Conservation (phyloP, 306 rosid species). For the Cicer judaicum region DNA sequence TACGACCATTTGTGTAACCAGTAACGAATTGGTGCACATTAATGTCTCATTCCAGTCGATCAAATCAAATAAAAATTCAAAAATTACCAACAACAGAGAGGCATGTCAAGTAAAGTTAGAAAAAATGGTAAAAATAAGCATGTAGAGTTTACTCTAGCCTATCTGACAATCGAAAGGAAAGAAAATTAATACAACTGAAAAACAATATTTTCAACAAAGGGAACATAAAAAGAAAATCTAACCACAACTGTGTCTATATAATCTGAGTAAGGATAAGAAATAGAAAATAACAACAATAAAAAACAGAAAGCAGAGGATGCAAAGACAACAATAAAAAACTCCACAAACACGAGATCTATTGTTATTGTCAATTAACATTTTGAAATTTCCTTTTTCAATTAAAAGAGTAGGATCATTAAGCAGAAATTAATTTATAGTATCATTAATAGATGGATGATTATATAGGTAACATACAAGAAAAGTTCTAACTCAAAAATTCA, state of each 20-base stretch:
- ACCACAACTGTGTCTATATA: neutral
- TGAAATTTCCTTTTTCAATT: no score
- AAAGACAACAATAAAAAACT: constrained; percentile 15
- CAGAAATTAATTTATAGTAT: no score
- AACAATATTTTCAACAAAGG: neutral
- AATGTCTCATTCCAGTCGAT: constrained; percentile 66
- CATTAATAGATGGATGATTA: no score
- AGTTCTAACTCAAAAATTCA: no score
- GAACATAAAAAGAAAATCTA: neutral
- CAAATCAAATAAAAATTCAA: constrained; percentile 18
- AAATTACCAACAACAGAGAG: constrained; percentile 1
- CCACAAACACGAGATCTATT: no score
- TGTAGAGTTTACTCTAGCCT: neutral
- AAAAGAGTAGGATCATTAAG: no score
- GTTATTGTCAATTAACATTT: no score
- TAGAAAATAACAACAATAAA: neutral
- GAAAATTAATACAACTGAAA: neutral
- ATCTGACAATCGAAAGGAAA: neutral
- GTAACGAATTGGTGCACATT: constrained; percentile 85
- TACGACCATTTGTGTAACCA: constrained; percentile 63
- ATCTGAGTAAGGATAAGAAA: neutral
- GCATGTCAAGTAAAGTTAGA: neutral
- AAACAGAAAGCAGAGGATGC: constrained; percentile 2
- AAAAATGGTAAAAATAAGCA: constrained; percentile 8
- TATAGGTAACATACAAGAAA: no score